Conservation (phyloP, 2,329 filamentous ascomycete species). For the Stromatinia cepivora region DNA sequence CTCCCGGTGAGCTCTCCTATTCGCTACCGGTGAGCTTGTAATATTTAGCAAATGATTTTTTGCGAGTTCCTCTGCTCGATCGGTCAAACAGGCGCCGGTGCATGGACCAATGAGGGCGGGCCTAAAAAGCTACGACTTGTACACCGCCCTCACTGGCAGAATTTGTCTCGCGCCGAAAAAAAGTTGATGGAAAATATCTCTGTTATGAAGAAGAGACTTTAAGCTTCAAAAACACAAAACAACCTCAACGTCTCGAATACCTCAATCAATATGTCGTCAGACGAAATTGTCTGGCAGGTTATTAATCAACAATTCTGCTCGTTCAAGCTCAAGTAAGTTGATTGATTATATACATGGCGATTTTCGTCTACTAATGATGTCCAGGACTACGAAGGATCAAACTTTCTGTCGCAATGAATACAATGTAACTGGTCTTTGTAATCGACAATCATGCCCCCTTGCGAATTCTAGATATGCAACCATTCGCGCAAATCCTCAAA, state of each 20-base stretch:
- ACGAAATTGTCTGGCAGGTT: constrained; percentile 97
- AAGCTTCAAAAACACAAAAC: constrained; percentile 1
- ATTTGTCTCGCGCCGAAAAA: constrained; percentile 18
- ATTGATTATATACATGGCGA: background rate
- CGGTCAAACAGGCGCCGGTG: background rate
- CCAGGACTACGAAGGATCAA: constrained; percentile 76
- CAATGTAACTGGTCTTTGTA: constrained; percentile 82
- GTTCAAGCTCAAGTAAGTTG: constrained; percentile 82
- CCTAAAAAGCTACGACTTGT: background rate
- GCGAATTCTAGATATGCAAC: constrained; percentile 94
- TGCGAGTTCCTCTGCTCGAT: background rate
- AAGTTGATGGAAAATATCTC: constrained; percentile 22
- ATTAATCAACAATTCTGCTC: constrained; percentile 95
- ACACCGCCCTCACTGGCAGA: constrained; percentile 1
- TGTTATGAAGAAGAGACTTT: background rate
- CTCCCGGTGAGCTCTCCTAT: background rate
- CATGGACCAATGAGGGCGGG: constrained; percentile 6
- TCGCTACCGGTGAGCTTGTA: background rate
- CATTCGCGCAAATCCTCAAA: constrained; percentile 77
- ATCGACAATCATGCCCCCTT: constrained; percentile 83
- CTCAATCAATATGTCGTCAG: constrained; percentile 68
- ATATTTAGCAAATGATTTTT: background rate
- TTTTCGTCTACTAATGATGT: constrained; percentile 39
- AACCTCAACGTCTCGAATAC: background rate
- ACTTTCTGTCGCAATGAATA: constrained; percentile 96